These are phyloP conservation scores for Trametes pubescens DNA, from an alignment of 1,284 basidiomycete genomes.

Conservation along the genomic window DNA sequence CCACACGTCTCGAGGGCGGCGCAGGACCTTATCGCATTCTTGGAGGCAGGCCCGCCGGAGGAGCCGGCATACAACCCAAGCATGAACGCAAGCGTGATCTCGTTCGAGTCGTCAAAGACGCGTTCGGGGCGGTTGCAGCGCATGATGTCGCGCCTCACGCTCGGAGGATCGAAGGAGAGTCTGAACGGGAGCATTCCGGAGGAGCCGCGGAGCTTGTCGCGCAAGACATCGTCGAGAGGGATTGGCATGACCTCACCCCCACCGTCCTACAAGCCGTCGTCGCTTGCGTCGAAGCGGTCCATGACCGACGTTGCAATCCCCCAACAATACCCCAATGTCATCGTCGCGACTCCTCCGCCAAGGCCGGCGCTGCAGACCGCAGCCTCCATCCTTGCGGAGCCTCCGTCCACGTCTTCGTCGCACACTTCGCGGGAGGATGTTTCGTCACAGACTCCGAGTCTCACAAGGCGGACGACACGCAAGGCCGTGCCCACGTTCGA, in stretches of 20 bases:
- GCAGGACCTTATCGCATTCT: slow-evolving; percentile 72
- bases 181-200: slow-evolving; percentile 44
- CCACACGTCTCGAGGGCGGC: slow-evolving; percentile 55
- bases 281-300: slow-evolving; percentile 36
- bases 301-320: slow-evolving; percentile 37
- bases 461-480: slow-evolving; percentile 29
- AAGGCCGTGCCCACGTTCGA: slow-evolving; percentile 35
- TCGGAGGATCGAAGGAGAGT: slow-evolving; percentile 59
- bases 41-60: slow-evolving; percentile 68
- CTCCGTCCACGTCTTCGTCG: slow-evolving; percentile 27
- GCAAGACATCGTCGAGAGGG: slow-evolving; percentile 33
- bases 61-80: slow-evolving; percentile 37
- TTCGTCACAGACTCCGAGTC: slow-evolving; percentile 27
- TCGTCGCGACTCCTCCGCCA: slow-evolving; percentile 43
- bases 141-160: slow-evolving; percentile 79
- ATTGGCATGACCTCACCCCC: slow-evolving; percentile 30
- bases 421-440: slow-evolving; percentile 28
- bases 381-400: slow-evolving; percentile 14
- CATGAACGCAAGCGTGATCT: slow-evolving; percentile 46
- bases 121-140: slow-evolving; percentile 68
- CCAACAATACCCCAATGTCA: slow-evolving; percentile 37
- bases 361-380: slow-evolving; percentile 25
- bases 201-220: slow-evolving; percentile 30
- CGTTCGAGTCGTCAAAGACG: slow-evolving; percentile 47
- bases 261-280: slow-evolving; percentile 36